phyloP scores from a whole-genome alignment of 78 protist species.

The Dictyostelium discoideum region dicty_2.7 NC_007091.3:2808001-2808500 shows the following conservation, averaged over 20 bases:
- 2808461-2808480: slow-evolving; percentile 16
- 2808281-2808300: too few relatives aligned
- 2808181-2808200: not conserved
- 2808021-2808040: not conserved
- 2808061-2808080: not conserved
- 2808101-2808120: not conserved
- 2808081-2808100: too few relatives aligned
- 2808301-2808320: too few relatives aligned
- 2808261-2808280: too few relatives aligned
- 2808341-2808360: too few relatives aligned
- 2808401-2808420: slow-evolving; percentile 24
- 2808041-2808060: not conserved
- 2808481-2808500: not conserved
- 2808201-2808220: not conserved
- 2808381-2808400: not conserved
- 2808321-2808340: too few relatives aligned
- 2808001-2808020: too few relatives aligned
- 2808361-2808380: too few relatives aligned
- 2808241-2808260: too few relatives aligned
- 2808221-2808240: too few relatives aligned
- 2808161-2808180: too few relatives aligned
- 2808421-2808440: slow-evolving; percentile 79
- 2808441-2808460: slow-evolving; percentile 76
- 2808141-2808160: not conserved
- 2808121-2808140: not conserved